Evolutionary conservation across 768 basidiomycete genomes (phyloP).

Genomic region (Calocera viscosa): DNA sequence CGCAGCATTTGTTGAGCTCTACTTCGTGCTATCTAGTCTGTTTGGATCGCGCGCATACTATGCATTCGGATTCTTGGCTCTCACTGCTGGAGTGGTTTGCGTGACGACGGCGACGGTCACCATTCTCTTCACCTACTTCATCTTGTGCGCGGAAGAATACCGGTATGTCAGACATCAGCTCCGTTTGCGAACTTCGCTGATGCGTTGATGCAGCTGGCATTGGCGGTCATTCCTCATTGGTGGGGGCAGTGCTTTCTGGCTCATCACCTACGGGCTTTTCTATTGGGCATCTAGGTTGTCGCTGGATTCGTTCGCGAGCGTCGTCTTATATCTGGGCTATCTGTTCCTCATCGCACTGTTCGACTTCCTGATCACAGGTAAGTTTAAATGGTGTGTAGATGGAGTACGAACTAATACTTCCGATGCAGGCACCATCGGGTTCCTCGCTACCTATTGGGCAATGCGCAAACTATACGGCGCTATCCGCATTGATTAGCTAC

Average conservation of each 20-base stretch:
- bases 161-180: constrained; percentile 33
- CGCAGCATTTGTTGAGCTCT: constrained; percentile 89
- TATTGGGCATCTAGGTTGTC: constrained; percentile 82
- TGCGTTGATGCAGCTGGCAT: constrained; percentile 56
- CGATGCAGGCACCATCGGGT: constrained; percentile 68
- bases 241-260: constrained; percentile 86
- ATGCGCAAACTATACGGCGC: constrained; percentile 69
- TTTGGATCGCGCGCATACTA: constrained; percentile 91
- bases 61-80: constrained; percentile 87
- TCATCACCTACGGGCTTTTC: constrained; percentile 76
- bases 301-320: constrained; percentile 66
- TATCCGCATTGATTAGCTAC: constrained; percentile 57
- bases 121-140: constrained; percentile 81
- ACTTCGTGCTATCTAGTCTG: constrained; percentile 79
- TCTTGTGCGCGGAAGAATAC: constrained; percentile 89
- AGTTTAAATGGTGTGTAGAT: constrained; percentile 19
- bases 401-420: neutral
- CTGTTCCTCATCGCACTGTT: constrained; percentile 69
- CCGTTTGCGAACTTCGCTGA: constrained; percentile 11
- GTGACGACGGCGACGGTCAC: constrained; percentile 85
- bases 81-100: constrained; percentile 70
- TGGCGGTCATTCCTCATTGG: constrained; percentile 91
- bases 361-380: constrained; percentile 79
- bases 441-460: constrained; percentile 85
- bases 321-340: constrained; percentile 82